These are phyloP conservation scores for Leptographium radiaticola DNA, from an alignment of 2,329 filamentous ascomycete genomes.

Conservation along the genomic window DNA sequence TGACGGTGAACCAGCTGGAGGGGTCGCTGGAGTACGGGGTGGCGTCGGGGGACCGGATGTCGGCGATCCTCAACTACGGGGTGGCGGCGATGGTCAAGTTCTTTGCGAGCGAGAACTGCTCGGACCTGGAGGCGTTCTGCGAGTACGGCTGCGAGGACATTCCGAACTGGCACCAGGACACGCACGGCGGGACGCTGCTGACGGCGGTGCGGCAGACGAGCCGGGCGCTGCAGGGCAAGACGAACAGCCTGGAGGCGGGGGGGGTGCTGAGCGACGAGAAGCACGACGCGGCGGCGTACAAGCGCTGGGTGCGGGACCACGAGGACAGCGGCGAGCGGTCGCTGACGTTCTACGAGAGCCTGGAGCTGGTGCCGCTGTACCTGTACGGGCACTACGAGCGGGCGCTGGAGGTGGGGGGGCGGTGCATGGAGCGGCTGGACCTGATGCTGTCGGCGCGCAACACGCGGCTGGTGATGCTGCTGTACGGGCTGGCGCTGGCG, in stretches of 20 bases:
- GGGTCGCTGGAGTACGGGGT: constrained; percentile 53
- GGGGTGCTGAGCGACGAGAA: constrained; percentile 55
- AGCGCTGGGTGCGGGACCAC: constrained; percentile 40
- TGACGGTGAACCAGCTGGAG: constrained; percentile 48
- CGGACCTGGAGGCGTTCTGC: constrained; percentile 58
- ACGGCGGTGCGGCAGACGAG: constrained; percentile 52
- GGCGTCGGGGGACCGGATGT: constrained; percentile 55
- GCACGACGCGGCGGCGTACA: constrained; percentile 46
- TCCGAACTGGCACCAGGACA: constrained; percentile 57
- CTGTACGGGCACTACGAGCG: constrained; percentile 49
- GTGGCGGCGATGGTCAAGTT: constrained; percentile 53
- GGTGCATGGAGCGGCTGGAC: constrained; percentile 31
- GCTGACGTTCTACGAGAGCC: constrained; percentile 53
- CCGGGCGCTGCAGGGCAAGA: constrained; percentile 65
- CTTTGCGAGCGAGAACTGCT: constrained; percentile 55
- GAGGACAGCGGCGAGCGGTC: constrained; percentile 50
- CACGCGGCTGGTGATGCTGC: constrained; percentile 42
- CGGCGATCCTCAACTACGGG: constrained; percentile 59
- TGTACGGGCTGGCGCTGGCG: constrained; percentile 44
- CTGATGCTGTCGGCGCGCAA: constrained; percentile 48
- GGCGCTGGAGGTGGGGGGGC: constrained; percentile 42
- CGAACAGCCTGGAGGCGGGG: constrained; percentile 32
- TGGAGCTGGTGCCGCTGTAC: constrained; percentile 50
- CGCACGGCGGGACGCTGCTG: constrained; percentile 57
- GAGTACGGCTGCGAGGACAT: constrained; percentile 63